phyloP scores from a whole-genome alignment of 805 yeast species.

The Candida maesae region DNA sequence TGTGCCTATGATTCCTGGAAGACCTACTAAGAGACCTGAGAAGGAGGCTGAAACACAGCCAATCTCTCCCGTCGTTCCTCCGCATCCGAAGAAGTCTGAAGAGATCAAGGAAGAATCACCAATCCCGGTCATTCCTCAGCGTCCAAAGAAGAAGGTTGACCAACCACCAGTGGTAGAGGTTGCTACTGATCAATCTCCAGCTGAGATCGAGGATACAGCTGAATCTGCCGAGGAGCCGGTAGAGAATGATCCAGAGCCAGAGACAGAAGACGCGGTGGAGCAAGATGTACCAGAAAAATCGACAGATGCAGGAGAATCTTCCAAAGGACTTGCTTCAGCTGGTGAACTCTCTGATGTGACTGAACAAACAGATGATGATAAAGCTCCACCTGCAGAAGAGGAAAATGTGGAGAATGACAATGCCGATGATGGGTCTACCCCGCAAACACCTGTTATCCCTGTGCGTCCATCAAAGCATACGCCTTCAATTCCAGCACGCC shows the following conservation, averaged over 20 bases:
- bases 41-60: background rate
- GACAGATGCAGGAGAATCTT: no score
- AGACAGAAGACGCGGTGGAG: constrained; percentile 2
- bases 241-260: background rate
- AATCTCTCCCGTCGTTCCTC: background rate
- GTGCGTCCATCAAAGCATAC: constrained; percentile 11
- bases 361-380: background rate
- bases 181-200: background rate
- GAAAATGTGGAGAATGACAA: no score
- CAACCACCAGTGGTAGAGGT: background rate
- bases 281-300: background rate
- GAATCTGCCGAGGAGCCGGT: no score
- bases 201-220: no score
- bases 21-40: constrained; percentile 9
- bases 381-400: no score
- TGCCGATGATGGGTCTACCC: no score
- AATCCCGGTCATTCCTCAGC: constrained; percentile 12
- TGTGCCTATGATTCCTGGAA: constrained; percentile 9
- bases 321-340: no score
- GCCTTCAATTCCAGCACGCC: background rate
- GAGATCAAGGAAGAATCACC: background rate
- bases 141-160: constrained; percentile 7
- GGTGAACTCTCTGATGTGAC: no score
- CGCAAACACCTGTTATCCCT: constrained; percentile 7
- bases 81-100: constrained; percentile 1